Base-by-base conservation (phyloP, 169 alveolate species). In the Plasmodium gonderi region DNA sequence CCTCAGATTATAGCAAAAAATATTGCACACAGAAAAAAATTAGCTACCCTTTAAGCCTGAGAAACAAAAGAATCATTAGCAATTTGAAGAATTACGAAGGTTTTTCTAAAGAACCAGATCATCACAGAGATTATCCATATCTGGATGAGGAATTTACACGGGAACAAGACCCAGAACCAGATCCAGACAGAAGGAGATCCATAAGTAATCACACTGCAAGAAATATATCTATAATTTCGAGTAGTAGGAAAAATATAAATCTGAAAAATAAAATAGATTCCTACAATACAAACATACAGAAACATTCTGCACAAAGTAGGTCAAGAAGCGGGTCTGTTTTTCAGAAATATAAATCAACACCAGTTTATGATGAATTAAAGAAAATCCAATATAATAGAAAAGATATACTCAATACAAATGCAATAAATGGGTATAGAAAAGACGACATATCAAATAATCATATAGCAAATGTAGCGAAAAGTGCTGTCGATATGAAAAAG, bases 241-340 rank as follows among this genome's bases (percentile, higher is more conserved):
- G n/a, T 3, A 67, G 45, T 26, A 40, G 33, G 33, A 81, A 81
- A 44, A 65, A 49, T 49, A 81, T 67, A 14, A 78, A 81, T 17
- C 11, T 81, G 47, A 81, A 69, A 20, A 81, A 33, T 49, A 81
- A 81, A 81, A 65, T 81, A 2, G 91, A 81, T 40, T 40, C 42
- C 23, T 65, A 67, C 51, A 67, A 45, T 31, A 23, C 80, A 0
- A 2, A 38, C 2, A 14, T 81, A 5, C 74, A 81, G 12, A 81
- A 49, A 36, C 45, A 67, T 40, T 12, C 20, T 42, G 23, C 54
- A 17, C 31, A 26, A 78, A 78, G 20, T 44, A 77, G 51, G 4
- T 33, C 23, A 12, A 40, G 67, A 44, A 38, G 67, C 33, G 67
- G 51, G 2, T 75, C 67, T 6, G 11, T 40, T 33, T 9, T 9